Evolutionary conservation across 768 basidiomycete species (phyloP).

Genomic region (Pleurotus tuber-regium): DNA sequence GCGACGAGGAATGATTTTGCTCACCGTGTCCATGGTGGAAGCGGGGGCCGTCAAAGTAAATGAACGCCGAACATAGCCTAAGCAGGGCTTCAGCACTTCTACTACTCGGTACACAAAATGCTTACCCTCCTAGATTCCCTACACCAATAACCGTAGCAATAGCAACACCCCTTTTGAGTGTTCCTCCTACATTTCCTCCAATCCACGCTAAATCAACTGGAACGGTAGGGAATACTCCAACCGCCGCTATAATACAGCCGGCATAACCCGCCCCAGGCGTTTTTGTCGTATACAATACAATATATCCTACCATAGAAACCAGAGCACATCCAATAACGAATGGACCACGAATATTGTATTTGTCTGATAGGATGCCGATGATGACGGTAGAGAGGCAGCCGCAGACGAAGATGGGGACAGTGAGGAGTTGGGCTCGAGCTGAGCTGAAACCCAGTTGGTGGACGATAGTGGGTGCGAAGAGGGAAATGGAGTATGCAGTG

Average conservation of each 20-base stretch:
- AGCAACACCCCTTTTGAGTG: constrained; percentile 47
- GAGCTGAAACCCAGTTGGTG: constrained; percentile 47
- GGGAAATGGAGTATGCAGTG: constrained; percentile 41
- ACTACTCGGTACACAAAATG: constrained; percentile 9
- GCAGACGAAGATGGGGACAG: constrained; percentile 46
- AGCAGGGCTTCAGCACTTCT: neutral
- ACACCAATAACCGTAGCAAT: constrained; percentile 52
- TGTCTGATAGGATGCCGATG: constrained; percentile 42
- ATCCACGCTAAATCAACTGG: constrained; percentile 51
- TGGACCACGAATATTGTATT: constrained; percentile 41
- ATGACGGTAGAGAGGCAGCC: constrained; percentile 43
- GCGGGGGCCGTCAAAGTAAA: constrained; percentile 33
- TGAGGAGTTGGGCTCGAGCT: constrained; percentile 48
- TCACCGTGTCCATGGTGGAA: constrained; percentile 38
- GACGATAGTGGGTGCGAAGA: constrained; percentile 52
- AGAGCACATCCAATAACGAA: constrained; percentile 41
- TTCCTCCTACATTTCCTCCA: constrained; percentile 53
- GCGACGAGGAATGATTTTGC: too few relatives aligned
- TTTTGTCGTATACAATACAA: constrained; percentile 39
- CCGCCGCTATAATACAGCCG: constrained; percentile 46
- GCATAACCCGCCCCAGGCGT: constrained; percentile 38
- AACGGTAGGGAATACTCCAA: constrained; percentile 52
- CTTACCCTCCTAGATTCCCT: constrained; percentile 50
- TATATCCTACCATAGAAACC: constrained; percentile 49
- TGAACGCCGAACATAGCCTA: constrained; percentile 41